Evolutionary conservation across 2,329 filamentous ascomycete species (phyloP), one percentile per base, ranked within the genome.

Genomic region (Akanthomyces dipterigenus): DNA sequence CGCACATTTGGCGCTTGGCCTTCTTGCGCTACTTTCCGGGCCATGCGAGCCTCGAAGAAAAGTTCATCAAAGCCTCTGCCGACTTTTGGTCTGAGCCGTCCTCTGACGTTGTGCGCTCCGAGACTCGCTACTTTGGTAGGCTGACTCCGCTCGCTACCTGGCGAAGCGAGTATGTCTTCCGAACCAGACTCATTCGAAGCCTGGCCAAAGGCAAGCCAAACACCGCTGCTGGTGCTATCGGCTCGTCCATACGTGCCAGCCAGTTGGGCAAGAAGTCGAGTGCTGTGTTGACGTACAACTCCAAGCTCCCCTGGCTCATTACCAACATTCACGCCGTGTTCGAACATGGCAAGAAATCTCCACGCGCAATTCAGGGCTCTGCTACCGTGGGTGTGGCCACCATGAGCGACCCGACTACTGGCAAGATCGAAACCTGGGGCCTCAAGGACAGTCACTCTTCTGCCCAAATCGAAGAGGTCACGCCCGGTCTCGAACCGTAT

Each of bases 101-200:
- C 50, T 73, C 76, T 59, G 86, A 85, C 68, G 73, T 73, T 60
- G 77, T 92, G 49, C 83, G 85, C 31, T 88, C 89, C 1, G 89
- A 95, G 70, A 84, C 85, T 67, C 89, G 92, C 49, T 84, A 86
- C 65, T 99, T 98, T 70, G 85, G 90, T 18, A 86, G 93, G 48
- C 81, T 99, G 60, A 96, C 90, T 11, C 82, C 87, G 3, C 77
- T 93, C 64, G 89, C 92, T n/a, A 95, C 93, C 9, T 98, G 95
- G 93, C 85, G 93, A 67, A 97, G 91, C 74, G 95, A 99, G 73
- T 99, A 98, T 70, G 88, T 98, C 53, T 77, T 96, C 61, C 84
- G 95, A 51, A 97, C 92, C 2, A 85, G 91, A 51, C 82, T 98
- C 56, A 77, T 98, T 57, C 85, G 92, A 49, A 95, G 90, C 64